Conservation (phyloP, 768 basidiomycete genomes). For the Cystofilobasidium macerans region DNA sequence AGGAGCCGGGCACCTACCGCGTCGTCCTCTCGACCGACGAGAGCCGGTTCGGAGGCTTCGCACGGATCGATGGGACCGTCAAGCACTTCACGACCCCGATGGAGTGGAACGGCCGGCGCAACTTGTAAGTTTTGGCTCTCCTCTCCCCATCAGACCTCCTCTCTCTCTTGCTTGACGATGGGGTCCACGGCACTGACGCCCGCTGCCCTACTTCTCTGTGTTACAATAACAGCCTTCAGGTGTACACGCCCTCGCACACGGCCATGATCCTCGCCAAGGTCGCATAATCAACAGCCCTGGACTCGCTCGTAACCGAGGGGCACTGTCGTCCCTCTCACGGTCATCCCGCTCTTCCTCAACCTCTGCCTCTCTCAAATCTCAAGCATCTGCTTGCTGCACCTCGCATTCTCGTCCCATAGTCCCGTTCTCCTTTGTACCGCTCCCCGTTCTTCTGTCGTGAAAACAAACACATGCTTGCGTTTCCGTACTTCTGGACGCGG, state of each 20-base stretch:
- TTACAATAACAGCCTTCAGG: slow-evolving; percentile 40
- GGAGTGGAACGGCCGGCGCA: slow-evolving; percentile 87
- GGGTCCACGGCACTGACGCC: not conserved
- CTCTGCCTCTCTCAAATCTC: too few species aligned
- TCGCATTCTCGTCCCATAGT: too few species aligned
- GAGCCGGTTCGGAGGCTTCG: slow-evolving; percentile 77
- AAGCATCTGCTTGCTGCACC: too few species aligned
- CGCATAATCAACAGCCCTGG: not conserved
- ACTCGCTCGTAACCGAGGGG: not conserved
- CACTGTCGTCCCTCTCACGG: not conserved
- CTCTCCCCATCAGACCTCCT: slow-evolving; percentile 1
- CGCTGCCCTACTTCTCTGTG: not conserved
- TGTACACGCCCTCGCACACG: slow-evolving; percentile 60
- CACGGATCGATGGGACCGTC: slow-evolving; percentile 55
- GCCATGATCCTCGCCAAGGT: slow-evolving; percentile 49
- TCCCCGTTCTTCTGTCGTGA: too few species aligned
- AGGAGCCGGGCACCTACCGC: slow-evolving; percentile 68
- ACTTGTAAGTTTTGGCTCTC: slow-evolving; percentile 45
- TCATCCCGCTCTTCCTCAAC: not conserved
- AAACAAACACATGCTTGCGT: too few species aligned
- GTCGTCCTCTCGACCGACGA: slow-evolving; percentile 77
- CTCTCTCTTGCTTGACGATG: not conserved
- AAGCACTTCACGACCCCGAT: slow-evolving; percentile 69
- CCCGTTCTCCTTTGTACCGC: too few species aligned
- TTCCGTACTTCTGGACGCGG: too few species aligned